These are phyloP conservation scores for Arthrobotrys conoides DNA, from an alignment of 2,329 filamentous ascomycete species.

Conservation along the genomic window DNA sequence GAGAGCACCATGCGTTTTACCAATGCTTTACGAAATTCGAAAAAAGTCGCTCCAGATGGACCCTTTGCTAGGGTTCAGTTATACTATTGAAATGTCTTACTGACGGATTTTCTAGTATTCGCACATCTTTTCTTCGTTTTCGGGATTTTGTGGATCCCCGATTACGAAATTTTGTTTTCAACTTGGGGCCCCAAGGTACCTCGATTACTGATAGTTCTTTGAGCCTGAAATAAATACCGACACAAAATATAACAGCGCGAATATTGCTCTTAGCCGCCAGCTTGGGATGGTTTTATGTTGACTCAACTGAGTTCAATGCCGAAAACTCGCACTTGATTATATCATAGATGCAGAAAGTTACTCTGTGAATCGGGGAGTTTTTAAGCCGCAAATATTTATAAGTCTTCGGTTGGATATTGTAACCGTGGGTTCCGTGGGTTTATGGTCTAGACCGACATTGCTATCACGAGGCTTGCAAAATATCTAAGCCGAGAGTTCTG, in stretches of 20 bases:
- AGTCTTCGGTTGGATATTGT: not conserved
- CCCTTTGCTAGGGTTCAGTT: slow-evolving; percentile 39
- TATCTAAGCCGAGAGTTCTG: slow-evolving; percentile 8
- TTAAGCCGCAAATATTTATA: slow-evolving; percentile 41
- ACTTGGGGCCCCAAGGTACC: slow-evolving; percentile 14
- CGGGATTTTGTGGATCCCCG: slow-evolving; percentile 45
- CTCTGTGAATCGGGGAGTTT: not conserved
- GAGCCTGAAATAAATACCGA: not conserved
- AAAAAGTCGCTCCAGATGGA: slow-evolving; percentile 16
- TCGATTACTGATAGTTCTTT: slow-evolving; percentile 42
- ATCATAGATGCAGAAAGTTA: not conserved
- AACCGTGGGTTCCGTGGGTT: slow-evolving; percentile 3
- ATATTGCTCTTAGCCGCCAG: slow-evolving; percentile 35
- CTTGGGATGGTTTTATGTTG: slow-evolving; percentile 25
- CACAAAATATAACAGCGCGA: slow-evolving; percentile 2
- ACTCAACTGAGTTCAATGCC: not conserved
- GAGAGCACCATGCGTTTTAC: slow-evolving; percentile 8
- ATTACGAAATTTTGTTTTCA: slow-evolving; percentile 30
- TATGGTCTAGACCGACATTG: slow-evolving; percentile 4
- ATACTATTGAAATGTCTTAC: slow-evolving; percentile 45
- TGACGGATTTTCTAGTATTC: not conserved
- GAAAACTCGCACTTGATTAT: slow-evolving; percentile 13
- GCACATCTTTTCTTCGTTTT: slow-evolving; percentile 12
- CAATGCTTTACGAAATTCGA: slow-evolving; percentile 4
- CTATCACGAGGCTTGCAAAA: slow-evolving; percentile 28